Conservation (phyloP, 2,329 filamentous ascomycete species). For the Penicillium crustosum region DNA sequence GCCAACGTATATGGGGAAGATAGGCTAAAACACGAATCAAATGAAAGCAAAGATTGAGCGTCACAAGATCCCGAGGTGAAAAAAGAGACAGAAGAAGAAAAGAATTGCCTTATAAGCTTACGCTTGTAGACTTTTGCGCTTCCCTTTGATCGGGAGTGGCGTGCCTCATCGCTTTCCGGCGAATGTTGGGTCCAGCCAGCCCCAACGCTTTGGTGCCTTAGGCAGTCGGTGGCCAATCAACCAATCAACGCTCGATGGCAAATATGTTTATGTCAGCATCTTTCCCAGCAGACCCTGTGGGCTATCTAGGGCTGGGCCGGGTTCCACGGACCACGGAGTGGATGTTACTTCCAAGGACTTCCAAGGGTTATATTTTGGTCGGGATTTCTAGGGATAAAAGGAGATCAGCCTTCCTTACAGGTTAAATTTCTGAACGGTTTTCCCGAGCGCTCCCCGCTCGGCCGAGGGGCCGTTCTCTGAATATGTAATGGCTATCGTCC, state of each 20-base stretch:
- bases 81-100: not conserved
- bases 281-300: not conserved
- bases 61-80: conserved; percentile 34
- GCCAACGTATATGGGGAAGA: conserved; percentile 25
- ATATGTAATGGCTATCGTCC: not conserved
- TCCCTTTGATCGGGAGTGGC: conserved; percentile 15
- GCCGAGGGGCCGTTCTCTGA: not conserved
- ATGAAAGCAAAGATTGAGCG: conserved; percentile 5
- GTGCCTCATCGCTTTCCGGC: conserved; percentile 11
- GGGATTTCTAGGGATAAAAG: not conserved
- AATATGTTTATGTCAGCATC: not conserved
- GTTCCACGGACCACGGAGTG: not conserved
- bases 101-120: conserved; percentile 5
- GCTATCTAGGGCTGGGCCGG: not conserved
- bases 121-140: conserved; percentile 7
- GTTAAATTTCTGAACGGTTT: not conserved
- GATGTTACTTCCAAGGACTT: not conserved
- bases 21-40: conserved; percentile 18
- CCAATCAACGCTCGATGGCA: not conserved
- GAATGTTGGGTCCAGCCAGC: conserved; percentile 31
- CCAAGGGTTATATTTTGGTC: not conserved
- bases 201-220: conserved; percentile 34
- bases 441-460: not conserved
- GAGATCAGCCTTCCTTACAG: not conserved
- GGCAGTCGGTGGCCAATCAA: not conserved